phyloP scores from a whole-genome alignment of 2,329 filamentous ascomycete species.

The Fusarium pseudograminearum region DNA sequence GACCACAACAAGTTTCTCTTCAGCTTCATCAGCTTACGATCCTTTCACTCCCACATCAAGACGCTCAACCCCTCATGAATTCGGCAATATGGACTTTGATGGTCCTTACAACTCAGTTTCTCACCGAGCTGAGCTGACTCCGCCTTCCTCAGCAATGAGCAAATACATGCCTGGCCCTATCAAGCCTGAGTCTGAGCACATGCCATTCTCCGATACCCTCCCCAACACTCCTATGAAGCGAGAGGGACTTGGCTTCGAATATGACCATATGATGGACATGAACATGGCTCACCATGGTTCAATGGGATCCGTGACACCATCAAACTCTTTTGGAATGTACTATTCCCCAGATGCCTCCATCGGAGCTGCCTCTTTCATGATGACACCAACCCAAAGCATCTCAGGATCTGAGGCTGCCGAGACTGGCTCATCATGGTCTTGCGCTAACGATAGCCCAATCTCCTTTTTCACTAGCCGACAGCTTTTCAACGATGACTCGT shows the following conservation, averaged over 20 bases:
- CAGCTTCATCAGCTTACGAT: slow-evolving; percentile 57
- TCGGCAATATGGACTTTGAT: slow-evolving; percentile 55
- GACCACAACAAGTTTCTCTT: slow-evolving; percentile 55
- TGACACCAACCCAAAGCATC: slow-evolving; percentile 56
- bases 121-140: slow-evolving; percentile 53
- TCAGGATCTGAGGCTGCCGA: slow-evolving; percentile 56
- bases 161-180: slow-evolving; percentile 53
- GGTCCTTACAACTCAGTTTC: slow-evolving; percentile 46
- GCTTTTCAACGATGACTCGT: slow-evolving; percentile 48
- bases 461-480: slow-evolving; percentile 55
- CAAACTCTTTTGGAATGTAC: slow-evolving; percentile 53
- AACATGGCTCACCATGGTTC: slow-evolving; percentile 51
- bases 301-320: slow-evolving; percentile 55
- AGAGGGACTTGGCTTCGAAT: slow-evolving; percentile 53
- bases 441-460: slow-evolving; percentile 57
- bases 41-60: slow-evolving; percentile 60
- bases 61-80: slow-evolving; percentile 58
- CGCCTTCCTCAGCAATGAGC: slow-evolving; percentile 51
- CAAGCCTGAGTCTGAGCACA: slow-evolving; percentile 53
- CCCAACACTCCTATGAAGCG: slow-evolving; percentile 55
- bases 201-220: slow-evolving; percentile 50
- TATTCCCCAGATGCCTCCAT: slow-evolving; percentile 53
- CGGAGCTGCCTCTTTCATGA: slow-evolving; percentile 53
- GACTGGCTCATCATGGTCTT: slow-evolving; percentile 55
- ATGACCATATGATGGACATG: slow-evolving; percentile 56